These are phyloP conservation scores for Auriculariales sp. DNA, from an alignment of 768 basidiomycete species.

Conservation along the genomic window DNA sequence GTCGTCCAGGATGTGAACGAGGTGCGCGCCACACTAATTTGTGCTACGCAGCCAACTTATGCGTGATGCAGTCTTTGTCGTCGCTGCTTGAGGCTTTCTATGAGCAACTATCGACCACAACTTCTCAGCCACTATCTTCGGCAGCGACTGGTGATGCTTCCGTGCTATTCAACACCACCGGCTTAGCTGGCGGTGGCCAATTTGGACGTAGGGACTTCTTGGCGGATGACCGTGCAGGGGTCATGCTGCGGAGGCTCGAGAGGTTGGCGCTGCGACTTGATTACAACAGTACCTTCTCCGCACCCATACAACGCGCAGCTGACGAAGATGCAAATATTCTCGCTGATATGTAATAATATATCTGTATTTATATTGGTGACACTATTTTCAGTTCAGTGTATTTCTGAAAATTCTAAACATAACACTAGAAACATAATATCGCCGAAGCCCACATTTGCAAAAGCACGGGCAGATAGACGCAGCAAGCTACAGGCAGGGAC, in stretches of 20 bases:
- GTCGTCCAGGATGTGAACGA: slow-evolving; percentile 66
- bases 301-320: neutral
- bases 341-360: no score
- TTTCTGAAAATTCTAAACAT: no score
- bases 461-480: slow-evolving; percentile 63
- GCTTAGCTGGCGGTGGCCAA: slow-evolving; percentile 30
- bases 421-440: neutral
- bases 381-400: no score
- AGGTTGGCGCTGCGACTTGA: slow-evolving; percentile 69
- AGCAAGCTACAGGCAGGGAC: slow-evolving; percentile 70
- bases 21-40: slow-evolving; percentile 25
- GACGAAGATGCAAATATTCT: neutral
- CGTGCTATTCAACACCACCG: slow-evolving; percentile 41
- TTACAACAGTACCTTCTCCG: slow-evolving; percentile 65
- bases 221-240: slow-evolving; percentile 39
- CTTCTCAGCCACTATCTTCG: slow-evolving; percentile 58
- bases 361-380: no score
- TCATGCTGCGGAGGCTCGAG: slow-evolving; percentile 70
- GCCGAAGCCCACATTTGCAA: slow-evolving; percentile 47
- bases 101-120: slow-evolving; percentile 60
- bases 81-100: slow-evolving; percentile 61
- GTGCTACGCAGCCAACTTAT: neutral
- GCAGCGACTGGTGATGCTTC: slow-evolving; percentile 46
- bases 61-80: slow-evolving; percentile 42
- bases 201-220: slow-evolving; percentile 28